Evolutionary conservation across 2,329 filamentous ascomycete species (phyloP).

Genomic region (Diaporthe citriasiana): DNA sequence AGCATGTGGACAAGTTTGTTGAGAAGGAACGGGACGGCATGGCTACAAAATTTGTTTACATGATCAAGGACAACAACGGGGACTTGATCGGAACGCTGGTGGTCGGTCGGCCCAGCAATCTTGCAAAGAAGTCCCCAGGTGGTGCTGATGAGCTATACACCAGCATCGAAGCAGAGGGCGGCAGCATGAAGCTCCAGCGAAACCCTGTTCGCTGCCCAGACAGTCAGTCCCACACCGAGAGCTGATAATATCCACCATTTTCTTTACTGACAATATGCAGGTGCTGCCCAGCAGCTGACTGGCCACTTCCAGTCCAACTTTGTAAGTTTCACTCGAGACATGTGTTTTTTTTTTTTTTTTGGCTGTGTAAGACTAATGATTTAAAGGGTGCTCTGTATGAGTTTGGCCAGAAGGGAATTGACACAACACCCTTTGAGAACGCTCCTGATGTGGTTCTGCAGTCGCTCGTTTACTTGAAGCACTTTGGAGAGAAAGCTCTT

Average conservation of each 20-base stretch:
- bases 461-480: constrained; percentile 66
- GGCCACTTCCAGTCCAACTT: constrained; percentile 69
- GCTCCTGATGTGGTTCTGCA: constrained; percentile 64
- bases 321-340: constrained; percentile 50
- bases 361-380: constrained; percentile 46
- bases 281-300: constrained; percentile 59
- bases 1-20: constrained; percentile 12
- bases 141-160: constrained; percentile 75
- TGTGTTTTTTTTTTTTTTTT: no score
- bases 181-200: constrained; percentile 62
- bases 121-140: constrained; percentile 53
- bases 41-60: constrained; percentile 52
- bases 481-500: constrained; percentile 64
- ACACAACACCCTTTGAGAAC: constrained; percentile 59
- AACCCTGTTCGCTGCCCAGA: constrained; percentile 53
- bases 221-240: constrained; percentile 47
- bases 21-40: constrained; percentile 40
- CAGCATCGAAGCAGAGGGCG: constrained; percentile 55
- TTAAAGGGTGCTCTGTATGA: constrained; percentile 74
- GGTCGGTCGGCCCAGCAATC: constrained; percentile 69
- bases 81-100: constrained; percentile 64
- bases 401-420: constrained; percentile 69
- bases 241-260: constrained; percentile 36
- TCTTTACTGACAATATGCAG: constrained; percentile 50
- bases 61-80: constrained; percentile 59